Conservation (phyloP, 176 grass and related monocot genomes). For the Chloris gayana region DNA sequence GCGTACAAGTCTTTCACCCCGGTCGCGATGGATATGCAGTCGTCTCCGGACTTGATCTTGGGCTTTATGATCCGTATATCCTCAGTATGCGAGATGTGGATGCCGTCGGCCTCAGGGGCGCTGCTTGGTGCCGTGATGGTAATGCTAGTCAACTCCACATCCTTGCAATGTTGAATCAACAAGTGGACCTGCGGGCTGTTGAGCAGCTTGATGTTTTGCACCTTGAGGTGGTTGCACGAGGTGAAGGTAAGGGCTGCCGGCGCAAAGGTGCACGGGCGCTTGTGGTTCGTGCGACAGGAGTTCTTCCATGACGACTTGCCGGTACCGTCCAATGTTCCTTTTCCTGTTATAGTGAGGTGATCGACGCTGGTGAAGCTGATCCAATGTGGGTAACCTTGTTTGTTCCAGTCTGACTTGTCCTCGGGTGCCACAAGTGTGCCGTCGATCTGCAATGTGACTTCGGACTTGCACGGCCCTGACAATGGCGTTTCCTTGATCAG, state of each 20-base stretch:
- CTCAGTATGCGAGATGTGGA: slow-evolving; percentile 38
- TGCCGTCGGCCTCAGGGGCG: slow-evolving; percentile 62
- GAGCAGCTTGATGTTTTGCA: slow-evolving; percentile 19
- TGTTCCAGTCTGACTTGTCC: slow-evolving; percentile 32
- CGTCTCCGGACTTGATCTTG: slow-evolving; percentile 50
- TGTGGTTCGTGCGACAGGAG: slow-evolving; percentile 31
- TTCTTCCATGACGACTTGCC: slow-evolving; percentile 54
- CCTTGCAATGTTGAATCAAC: slow-evolving; percentile 41
- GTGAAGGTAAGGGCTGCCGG: slow-evolving; percentile 22
- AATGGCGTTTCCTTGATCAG: slow-evolving; percentile 29
- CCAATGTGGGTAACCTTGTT: slow-evolving; percentile 23
- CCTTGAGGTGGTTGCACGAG: background rate
- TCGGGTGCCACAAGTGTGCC: slow-evolving; percentile 17
- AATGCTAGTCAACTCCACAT: slow-evolving; percentile 37
- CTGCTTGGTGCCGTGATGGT: slow-evolving; percentile 27
- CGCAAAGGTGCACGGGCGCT: background rate
- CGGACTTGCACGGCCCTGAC: slow-evolving; percentile 44
- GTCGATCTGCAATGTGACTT: background rate
- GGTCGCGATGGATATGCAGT: slow-evolving; percentile 47
- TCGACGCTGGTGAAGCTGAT: slow-evolving; percentile 41
- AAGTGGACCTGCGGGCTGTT: slow-evolving; percentile 62
- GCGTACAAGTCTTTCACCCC: slow-evolving; percentile 31
- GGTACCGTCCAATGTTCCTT: slow-evolving; percentile 47
- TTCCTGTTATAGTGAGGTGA: slow-evolving; percentile 40
- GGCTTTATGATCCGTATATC: slow-evolving; percentile 28